Evolutionary conservation across 1,284 basidiomycete species (phyloP), one percentile per base, ranked within the genome.

Genomic region (Trametes pubescens): DNA sequence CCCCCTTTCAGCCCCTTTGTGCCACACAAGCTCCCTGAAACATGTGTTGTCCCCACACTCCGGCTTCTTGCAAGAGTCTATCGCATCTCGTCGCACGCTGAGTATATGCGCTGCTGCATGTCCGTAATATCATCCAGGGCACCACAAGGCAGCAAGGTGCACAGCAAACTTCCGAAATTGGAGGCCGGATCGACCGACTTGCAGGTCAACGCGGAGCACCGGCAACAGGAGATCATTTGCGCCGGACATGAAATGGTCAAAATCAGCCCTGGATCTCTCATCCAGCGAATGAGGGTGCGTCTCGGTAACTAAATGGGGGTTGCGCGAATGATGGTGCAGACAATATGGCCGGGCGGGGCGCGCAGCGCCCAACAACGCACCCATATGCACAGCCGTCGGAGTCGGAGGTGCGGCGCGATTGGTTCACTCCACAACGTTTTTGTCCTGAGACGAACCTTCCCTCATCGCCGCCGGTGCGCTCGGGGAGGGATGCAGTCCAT

Each of bases 381-480:
- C 49, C 44, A 44, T 21, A 22, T 47, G 62, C 63, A 62, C 57
- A 61, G 61, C 66, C 63, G 55, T 59, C 51, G 43, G 34, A 10
- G 16, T 38, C 38, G 51, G 35, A 10, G 26, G 26, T 13, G 29
- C 21, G n/a, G 9, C 38, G 51, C 26, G 16, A 63, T 58, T 63
- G 63, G 61, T 48, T 43, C 46, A 14, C 46, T 32, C 35, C 8
- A 32, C 51, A 57, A 22, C 13, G 47, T 32, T 32, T 32, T 35
- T 24, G 26, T 38, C 48, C 14, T 52, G 24, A 51, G 52, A 56
- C 60, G 38, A 40, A 51, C 58, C 51, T 16, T 46, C 13, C 29
- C 34, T 57, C 67, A 68, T 21, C 57, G 67, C 67, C 35, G 40
- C 44, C 67, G 64, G 64, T 48, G 52, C 21, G 18, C 10, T 59